Conservation (phyloP, 179 eudicot genomes). For the Amaranthus tricolor region DNA sequence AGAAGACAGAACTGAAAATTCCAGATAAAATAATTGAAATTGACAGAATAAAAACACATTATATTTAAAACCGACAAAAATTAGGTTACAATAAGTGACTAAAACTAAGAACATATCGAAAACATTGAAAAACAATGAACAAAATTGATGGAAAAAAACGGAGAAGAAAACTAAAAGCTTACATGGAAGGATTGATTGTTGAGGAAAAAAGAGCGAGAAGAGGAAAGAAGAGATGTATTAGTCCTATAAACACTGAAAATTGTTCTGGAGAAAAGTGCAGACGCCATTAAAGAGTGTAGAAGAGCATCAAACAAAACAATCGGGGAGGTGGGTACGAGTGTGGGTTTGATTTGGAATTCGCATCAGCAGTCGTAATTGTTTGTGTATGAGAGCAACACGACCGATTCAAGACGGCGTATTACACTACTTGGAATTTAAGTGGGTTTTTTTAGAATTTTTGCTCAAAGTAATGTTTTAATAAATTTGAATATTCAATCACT, state of each 20-base stretch:
- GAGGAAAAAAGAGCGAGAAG: slow-evolving; percentile 23
- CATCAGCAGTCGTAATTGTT: too few species aligned
- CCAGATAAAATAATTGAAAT: neutral
- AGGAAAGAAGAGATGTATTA: slow-evolving; percentile 41
- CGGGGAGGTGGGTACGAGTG: too few species aligned
- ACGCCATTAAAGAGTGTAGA: slow-evolving; percentile 43
- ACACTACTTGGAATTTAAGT: too few species aligned
- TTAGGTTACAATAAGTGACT: neutral
- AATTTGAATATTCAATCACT: too few species aligned
- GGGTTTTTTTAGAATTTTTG: too few species aligned
- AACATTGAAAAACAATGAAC: neutral
- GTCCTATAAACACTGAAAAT: slow-evolving; percentile 20
- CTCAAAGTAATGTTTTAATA: too few species aligned
- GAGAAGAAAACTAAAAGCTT: slow-evolving; percentile 21
- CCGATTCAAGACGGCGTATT: too few species aligned
- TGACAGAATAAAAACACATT: neutral
- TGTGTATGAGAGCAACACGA: too few species aligned
- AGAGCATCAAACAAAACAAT: too few species aligned
- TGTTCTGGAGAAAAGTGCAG: slow-evolving; percentile 53
- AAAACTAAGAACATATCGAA: neutral
- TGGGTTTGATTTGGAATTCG: too few species aligned
- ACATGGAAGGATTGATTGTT: slow-evolving; percentile 47
- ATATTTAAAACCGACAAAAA: neutral
- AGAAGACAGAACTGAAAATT: neutral
- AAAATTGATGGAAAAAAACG: neutral